Evolutionary conservation across 768 basidiomycete species (phyloP).

Genomic region (Leccinum imitatum): DNA sequence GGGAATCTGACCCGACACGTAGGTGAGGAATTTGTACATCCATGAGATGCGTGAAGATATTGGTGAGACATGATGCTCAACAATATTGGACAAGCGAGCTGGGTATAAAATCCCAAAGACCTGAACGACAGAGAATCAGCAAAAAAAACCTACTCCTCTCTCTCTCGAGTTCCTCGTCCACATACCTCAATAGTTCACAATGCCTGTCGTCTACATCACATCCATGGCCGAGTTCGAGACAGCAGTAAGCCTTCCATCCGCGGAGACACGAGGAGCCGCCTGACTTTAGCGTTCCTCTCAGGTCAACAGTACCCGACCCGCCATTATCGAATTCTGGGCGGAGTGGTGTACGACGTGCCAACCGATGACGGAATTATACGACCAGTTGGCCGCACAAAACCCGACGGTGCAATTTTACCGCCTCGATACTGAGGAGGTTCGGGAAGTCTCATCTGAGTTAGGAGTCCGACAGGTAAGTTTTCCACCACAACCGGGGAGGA

Average conservation of each 20-base stretch:
- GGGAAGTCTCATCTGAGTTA: conserved; percentile 24
- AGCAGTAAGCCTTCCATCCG: conserved; percentile 16
- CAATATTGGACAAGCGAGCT: conserved; percentile 19
- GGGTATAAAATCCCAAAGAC: conserved; percentile 28
- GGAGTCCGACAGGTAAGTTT: conserved; percentile 25
- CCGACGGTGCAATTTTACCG: conserved; percentile 30
- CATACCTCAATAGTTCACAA: conserved; percentile 16
- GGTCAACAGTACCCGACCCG: conserved; percentile 24
- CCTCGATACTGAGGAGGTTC: conserved; percentile 31
- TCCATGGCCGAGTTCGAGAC: conserved; percentile 28
- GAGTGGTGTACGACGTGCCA: conserved; percentile 31
- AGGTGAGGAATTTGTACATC: conserved; percentile 20
- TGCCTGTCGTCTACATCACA: conserved; percentile 26
- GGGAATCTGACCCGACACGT: conserved; percentile 23
- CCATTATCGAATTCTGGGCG: conserved; percentile 34
- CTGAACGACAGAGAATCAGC: conserved; percentile 15
- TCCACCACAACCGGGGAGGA: conserved; percentile 8
- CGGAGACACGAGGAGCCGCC: conserved; percentile 1
- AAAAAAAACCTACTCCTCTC: conserved; percentile 11
- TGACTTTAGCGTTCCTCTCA: conserved; percentile 12
- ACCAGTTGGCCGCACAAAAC: conserved; percentile 29
- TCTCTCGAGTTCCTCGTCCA: conserved; percentile 13
- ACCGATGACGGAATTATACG: conserved; percentile 19
- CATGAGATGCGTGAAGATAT: conserved; percentile 12
- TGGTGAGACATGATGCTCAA: conserved; percentile 16